Evolutionary conservation across 1,284 basidiomycete genomes (phyloP).

Genomic region (Waitea zeae): DNA sequence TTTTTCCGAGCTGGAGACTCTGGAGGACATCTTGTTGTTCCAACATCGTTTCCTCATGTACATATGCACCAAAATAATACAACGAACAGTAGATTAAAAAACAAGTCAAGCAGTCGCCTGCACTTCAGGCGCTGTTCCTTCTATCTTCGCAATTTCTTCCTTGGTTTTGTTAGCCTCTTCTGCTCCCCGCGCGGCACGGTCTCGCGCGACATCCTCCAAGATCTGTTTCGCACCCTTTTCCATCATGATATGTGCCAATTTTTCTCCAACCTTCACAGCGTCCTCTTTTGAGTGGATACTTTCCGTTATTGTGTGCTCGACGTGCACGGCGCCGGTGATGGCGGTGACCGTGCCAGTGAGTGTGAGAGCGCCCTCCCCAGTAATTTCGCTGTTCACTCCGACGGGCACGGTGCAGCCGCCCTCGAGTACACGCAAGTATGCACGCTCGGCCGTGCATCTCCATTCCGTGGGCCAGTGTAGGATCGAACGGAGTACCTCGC

Average conservation of each 20-base stretch:
- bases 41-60: no score
- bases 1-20: no score
- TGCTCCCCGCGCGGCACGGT: constrained; percentile 38
- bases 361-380: constrained; percentile 25
- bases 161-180: constrained; percentile 22
- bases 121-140: constrained; percentile 5
- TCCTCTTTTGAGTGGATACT: constrained; percentile 37
- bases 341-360: constrained; percentile 72
- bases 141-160: constrained; percentile 9
- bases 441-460: constrained; percentile 71
- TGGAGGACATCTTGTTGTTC: no score
- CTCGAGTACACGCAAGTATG: constrained; percentile 75
- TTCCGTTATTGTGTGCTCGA: constrained; percentile 44
- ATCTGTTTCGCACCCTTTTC: constrained; percentile 59
- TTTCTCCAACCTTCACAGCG: constrained; percentile 51
- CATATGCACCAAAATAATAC: no score
- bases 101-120: background rate
- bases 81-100: no score
- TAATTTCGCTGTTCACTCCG: constrained; percentile 53
- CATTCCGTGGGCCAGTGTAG: constrained; percentile 67
- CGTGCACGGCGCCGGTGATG: constrained; percentile 51
- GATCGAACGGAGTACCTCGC: constrained; percentile 44
- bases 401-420: constrained; percentile 97
- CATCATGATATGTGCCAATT: constrained; percentile 46
- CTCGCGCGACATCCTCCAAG: constrained; percentile 59